phyloP scores from a whole-genome alignment of 2,329 filamentous ascomycete genomes.

The Fusarium dlaminii region DNA sequence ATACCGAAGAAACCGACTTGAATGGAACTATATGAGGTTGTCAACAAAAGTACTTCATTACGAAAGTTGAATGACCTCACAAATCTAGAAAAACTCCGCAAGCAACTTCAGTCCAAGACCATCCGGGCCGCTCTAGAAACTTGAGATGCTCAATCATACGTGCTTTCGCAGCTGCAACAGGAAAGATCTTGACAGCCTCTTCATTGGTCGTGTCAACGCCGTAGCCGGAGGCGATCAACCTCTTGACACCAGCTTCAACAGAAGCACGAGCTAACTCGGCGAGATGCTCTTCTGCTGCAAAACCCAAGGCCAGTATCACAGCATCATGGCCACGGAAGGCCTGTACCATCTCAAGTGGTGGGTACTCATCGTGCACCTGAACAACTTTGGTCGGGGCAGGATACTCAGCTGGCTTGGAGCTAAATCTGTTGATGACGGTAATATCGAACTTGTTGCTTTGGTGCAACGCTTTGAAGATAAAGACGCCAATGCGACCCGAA shows the following conservation, averaged over 20 bases:
- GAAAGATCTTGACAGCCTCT: background rate
- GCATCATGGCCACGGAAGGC: background rate
- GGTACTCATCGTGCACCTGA: background rate
- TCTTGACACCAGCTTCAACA: background rate
- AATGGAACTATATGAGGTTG: background rate
- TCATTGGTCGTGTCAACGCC: background rate
- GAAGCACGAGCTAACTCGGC: background rate
- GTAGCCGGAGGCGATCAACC: background rate
- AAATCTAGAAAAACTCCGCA: background rate
- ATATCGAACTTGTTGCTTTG: background rate
- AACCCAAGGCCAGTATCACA: background rate
- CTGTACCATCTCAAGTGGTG: background rate
- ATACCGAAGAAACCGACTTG: background rate
- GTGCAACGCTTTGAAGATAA: background rate
- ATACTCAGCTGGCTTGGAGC: background rate
- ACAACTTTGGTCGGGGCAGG: background rate
- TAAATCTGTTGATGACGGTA: background rate
- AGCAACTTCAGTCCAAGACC: background rate
- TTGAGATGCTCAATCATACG: background rate
- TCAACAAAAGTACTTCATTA: fast-evolving
- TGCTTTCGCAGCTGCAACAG: background rate
- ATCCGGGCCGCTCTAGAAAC: background rate
- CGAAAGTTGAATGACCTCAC: background rate
- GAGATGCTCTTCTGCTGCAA: background rate
- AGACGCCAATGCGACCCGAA: background rate